Percentiles rank a stretch among this genome's conserved stretches.
These are phyloP conservation scores for Astrothelium macrocarpum DNA, from an alignment of 495 filamentous ascomycete genomes.

Conservation along the genomic window DNA sequence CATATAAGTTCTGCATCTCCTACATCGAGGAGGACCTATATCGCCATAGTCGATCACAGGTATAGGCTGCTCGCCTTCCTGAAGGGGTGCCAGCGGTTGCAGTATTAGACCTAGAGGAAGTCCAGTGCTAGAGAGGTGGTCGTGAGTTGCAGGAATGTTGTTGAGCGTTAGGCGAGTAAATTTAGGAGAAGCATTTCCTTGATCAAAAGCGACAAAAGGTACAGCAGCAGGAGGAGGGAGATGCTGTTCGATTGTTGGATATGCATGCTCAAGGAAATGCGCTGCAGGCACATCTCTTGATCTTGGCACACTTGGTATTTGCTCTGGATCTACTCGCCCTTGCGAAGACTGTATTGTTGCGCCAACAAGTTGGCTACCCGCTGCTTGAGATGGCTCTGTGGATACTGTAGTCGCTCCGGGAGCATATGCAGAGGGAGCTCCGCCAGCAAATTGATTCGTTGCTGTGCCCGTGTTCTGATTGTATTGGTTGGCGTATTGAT, in stretches of 20 bases:
- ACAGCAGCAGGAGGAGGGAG: slow-evolving; percentile 81
- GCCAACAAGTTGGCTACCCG: slow-evolving; percentile 26
- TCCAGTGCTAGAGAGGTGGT: slow-evolving; percentile 66
- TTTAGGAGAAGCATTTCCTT: slow-evolving; percentile 94
- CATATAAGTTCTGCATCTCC: slow-evolving; percentile 91
- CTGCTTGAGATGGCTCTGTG: slow-evolving; percentile 30
- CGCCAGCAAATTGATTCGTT: slow-evolving; percentile 50
- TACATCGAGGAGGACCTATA: slow-evolving; percentile 78
- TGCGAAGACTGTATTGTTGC: slow-evolving; percentile 43
- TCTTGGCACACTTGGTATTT: slow-evolving; percentile 83
- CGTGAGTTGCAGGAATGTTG: slow-evolving; percentile 74
- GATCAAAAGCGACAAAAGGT: slow-evolving; percentile 85
- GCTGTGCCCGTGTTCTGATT: slow-evolving; percentile 44
- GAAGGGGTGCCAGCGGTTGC: slow-evolving; percentile 76
- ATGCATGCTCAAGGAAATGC: slow-evolving; percentile 77
- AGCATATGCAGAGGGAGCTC: not conserved
- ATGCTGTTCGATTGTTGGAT: slow-evolving; percentile 89
- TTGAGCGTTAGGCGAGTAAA: slow-evolving; percentile 85
- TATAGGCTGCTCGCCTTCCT: slow-evolving; percentile 77
- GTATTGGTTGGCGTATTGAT: slow-evolving; percentile 33
- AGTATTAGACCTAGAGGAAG: slow-evolving; percentile 81
- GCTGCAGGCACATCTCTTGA: slow-evolving; percentile 71
- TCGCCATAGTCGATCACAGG: slow-evolving; percentile 96
- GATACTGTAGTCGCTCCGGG: slow-evolving; percentile 20
- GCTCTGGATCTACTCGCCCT: slow-evolving; percentile 77